Evolutionary conservation across 768 basidiomycete species (phyloP).

Genomic region (Termitomyces sp.): DNA sequence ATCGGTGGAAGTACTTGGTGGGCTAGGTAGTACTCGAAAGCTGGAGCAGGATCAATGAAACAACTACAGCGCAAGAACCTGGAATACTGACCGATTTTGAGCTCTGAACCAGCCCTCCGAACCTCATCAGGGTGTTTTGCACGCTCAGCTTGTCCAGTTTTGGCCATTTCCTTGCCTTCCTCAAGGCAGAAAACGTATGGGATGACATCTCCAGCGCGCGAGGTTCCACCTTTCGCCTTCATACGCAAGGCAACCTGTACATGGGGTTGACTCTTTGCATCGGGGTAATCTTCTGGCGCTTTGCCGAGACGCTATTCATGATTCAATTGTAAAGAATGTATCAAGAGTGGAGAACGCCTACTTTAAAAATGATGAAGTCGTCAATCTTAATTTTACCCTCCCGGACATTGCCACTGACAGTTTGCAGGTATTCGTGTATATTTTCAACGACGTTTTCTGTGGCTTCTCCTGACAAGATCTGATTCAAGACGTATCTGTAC

Average conservation of each 20-base stretch:
- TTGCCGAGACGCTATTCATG: conserved; percentile 79
- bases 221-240: conserved; percentile 78
- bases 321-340: background rate
- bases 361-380: conserved; percentile 94
- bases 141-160: conserved; percentile 78
- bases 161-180: conserved; percentile 65
- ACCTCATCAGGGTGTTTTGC: conserved; percentile 95
- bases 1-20: conserved; percentile 93
- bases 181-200: conserved; percentile 90
- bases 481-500: conserved; percentile 80
- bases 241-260: conserved; percentile 92
- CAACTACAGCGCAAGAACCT: background rate
- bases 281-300: conserved; percentile 95
- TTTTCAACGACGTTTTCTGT: conserved; percentile 86
- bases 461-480: conserved; percentile 85
- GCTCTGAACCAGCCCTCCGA: conserved; percentile 54
- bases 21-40: conserved; percentile 88
- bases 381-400: conserved; percentile 78
- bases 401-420: conserved; percentile 73
- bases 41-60: conserved; percentile 31
- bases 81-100: conserved; percentile 62
- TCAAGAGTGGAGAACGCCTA: conserved; percentile 23
- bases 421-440: conserved; percentile 87
- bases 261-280: conserved; percentile 91
- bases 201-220: conserved; percentile 88